Base-by-base conservation (phyloP, 2,329 filamentous ascomycete species). In the Epichloe glyceriae region DNA sequence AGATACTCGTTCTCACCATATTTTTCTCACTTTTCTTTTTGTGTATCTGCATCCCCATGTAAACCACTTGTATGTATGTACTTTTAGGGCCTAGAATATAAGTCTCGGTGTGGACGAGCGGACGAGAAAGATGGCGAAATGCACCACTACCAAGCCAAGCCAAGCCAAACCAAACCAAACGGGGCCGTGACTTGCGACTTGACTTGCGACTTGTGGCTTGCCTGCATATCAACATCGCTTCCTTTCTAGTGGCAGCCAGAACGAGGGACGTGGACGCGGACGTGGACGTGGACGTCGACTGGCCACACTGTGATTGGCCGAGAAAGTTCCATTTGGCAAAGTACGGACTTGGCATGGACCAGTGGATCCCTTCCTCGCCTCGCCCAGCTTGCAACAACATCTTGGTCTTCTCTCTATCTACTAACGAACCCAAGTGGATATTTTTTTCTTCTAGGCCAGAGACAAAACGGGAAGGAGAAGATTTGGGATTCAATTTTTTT, bases 311-410 rank as follows among this genome's bases (percentile, higher is more conserved):
- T 61, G 56, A 63, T 64, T 64, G 62, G 62, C 46, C n/a, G 45
- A 56, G 39, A 63, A 64, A 63, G 62, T 63, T 64, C 60, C 59
- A 46, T 6, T 3, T n/a, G 35, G 35, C 12, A 14, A 38, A 38
- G 8, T 11, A 26, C 22, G 22, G 22, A 26, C 22, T 26, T 26
- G 22, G 22, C 22, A 26, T 26, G 22, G 22, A 26, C 22, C 8
- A 26, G 22, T 26, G 26, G 26, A 30, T 10, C 26, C 26, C 26
- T 3, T 30, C 26, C 3, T 30, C 7, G 8, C 26, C 6, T 26
- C 22, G 22, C 22, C 22, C 8, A 26, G 26, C 1, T 30, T 30
- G 30, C 30, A 30, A 30, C 30, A 26, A 26, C 26, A 30, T 30
- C 30, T 30, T 30, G 30, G 10, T 11, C 30, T 4, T 30, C 30